phyloP scores from a whole-genome alignment of 2,329 filamentous ascomycete species.

The Botrytis galanthina region DNA sequence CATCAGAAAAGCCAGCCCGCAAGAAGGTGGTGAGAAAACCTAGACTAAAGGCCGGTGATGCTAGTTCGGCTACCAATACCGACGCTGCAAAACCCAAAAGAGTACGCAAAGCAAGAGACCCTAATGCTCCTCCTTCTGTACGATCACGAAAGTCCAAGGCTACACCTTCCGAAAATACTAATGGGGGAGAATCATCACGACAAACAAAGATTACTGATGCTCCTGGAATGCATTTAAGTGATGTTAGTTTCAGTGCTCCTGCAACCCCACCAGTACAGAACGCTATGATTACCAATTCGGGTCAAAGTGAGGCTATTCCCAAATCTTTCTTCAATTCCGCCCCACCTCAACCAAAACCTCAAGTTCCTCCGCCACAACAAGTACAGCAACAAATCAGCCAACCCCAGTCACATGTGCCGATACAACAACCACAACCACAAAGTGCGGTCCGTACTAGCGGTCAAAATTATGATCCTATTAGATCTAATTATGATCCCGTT shows the following conservation, averaged over 20 bases:
- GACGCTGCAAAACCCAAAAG: constrained; percentile 48
- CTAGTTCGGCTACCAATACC: constrained; percentile 43
- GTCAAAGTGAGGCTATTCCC: constrained; percentile 43
- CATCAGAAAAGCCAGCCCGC: constrained; percentile 38
- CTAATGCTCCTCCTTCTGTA: constrained; percentile 54
- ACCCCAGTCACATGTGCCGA: constrained; percentile 27
- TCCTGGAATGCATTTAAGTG: constrained; percentile 10
- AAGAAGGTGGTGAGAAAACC: constrained; percentile 67
- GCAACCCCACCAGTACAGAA: constrained; percentile 19
- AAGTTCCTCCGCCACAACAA: constrained; percentile 10
- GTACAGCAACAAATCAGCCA: constrained; percentile 9
- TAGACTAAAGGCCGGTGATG: constrained; percentile 47
- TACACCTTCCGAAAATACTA: constrained; percentile 35
- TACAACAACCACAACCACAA: constrained; percentile 42
- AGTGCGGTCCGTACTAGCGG: constrained; percentile 63
- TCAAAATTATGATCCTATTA: constrained; percentile 86
- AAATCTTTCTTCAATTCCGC: constrained; percentile 34
- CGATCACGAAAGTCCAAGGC: constrained; percentile 55
- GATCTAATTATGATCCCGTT: constrained; percentile 66
- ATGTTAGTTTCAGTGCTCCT: constrained; percentile 25
- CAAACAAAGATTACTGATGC: constrained; percentile 15
- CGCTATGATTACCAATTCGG: constrained; percentile 34
- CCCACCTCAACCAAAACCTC: constrained; percentile 23
- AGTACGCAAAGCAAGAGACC: constrained; percentile 57
- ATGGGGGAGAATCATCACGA: constrained; percentile 17